phyloP scores from a whole-genome alignment of 768 basidiomycete genomes.

The Termitomyces sp. region DNA sequence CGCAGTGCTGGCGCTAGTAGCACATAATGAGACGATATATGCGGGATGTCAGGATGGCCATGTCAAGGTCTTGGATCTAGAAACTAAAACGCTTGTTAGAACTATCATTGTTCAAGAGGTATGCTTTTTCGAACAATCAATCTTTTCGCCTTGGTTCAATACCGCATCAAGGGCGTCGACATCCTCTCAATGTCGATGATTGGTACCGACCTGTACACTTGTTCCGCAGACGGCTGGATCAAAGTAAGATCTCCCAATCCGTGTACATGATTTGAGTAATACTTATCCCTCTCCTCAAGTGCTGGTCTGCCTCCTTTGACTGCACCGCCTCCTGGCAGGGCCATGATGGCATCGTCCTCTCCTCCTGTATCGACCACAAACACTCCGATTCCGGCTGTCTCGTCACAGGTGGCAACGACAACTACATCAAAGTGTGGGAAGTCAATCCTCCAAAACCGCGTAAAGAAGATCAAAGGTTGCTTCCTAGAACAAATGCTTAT shows the following conservation, averaged over 20 bases:
- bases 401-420: slow-evolving; percentile 83
- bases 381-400: slow-evolving; percentile 31
- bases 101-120: slow-evolving; percentile 86
- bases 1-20: slow-evolving; percentile 77
- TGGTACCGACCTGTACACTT: slow-evolving; percentile 57
- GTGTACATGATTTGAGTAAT: neutral
- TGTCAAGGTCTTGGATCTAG: slow-evolving; percentile 86
- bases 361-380: slow-evolving; percentile 53
- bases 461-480: slow-evolving; percentile 7
- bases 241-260: slow-evolving; percentile 38
- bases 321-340: slow-evolving; percentile 79
- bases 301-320: slow-evolving; percentile 82
- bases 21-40: slow-evolving; percentile 74
- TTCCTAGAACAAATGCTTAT: neutral
- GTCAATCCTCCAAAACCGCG: slow-evolving; percentile 27
- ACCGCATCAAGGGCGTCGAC: slow-evolving; percentile 53
- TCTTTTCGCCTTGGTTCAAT: neutral
- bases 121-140: slow-evolving; percentile 6
- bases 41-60: slow-evolving; percentile 94
- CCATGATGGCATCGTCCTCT: slow-evolving; percentile 79
- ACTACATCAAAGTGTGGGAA: slow-evolving; percentile 78
- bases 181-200: slow-evolving; percentile 76
- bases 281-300: slow-evolving; percentile 28
- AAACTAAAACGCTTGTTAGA: slow-evolving; percentile 81
- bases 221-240: slow-evolving; percentile 62